Evolutionary conservation across 2,329 filamentous ascomycete genomes (phyloP).

Genomic region (Hypocreales sp.): DNA sequence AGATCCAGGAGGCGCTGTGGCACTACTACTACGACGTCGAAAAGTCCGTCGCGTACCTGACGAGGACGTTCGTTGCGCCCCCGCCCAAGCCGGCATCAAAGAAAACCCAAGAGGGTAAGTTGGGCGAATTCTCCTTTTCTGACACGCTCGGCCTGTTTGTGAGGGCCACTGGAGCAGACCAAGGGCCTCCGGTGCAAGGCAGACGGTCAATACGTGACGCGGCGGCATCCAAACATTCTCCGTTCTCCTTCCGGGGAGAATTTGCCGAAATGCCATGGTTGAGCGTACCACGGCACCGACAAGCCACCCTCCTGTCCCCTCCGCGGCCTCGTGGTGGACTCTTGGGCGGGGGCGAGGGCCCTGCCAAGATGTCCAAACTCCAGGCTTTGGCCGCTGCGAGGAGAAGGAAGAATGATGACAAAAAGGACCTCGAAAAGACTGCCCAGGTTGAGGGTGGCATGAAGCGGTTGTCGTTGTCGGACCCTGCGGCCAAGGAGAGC

Average conservation of each 20-base stretch:
- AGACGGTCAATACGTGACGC: constrained; percentile 1
- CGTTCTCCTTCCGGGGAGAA: constrained; percentile 17
- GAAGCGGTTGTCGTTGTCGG: constrained; percentile 15
- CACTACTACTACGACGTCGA: constrained; percentile 90
- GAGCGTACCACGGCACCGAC: constrained; percentile 49
- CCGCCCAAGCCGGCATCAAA: constrained; percentile 19
- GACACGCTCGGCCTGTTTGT: constrained; percentile 10
- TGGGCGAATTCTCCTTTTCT: constrained; percentile 15
- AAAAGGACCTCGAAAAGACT: constrained; percentile 18
- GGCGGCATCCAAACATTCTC: background rate
- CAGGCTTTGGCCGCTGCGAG: constrained; percentile 77
- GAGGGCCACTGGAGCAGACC: constrained; percentile 17
- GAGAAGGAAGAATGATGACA: constrained; percentile 65
- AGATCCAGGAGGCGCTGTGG: constrained; percentile 86
- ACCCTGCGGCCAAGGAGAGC: constrained; percentile 14
- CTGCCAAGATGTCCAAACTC: constrained; percentile 73
- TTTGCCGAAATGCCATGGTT: constrained; percentile 84
- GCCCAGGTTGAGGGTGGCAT: constrained; percentile 12
- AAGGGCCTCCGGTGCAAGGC: constrained; percentile 6
- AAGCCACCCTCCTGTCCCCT: constrained; percentile 47
- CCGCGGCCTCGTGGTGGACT: constrained; percentile 46
- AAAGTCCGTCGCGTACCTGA: constrained; percentile 69
- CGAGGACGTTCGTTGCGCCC: constrained; percentile 42
- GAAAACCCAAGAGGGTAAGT: constrained; percentile 27
- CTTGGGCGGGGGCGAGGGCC: constrained; percentile 54